Percentiles rank a stretch among this genome's conserved stretches.
These are phyloP conservation scores for Uronychia setigera DNA, from an alignment of 73 alveolate species.

Conservation along the genomic window DNA sequence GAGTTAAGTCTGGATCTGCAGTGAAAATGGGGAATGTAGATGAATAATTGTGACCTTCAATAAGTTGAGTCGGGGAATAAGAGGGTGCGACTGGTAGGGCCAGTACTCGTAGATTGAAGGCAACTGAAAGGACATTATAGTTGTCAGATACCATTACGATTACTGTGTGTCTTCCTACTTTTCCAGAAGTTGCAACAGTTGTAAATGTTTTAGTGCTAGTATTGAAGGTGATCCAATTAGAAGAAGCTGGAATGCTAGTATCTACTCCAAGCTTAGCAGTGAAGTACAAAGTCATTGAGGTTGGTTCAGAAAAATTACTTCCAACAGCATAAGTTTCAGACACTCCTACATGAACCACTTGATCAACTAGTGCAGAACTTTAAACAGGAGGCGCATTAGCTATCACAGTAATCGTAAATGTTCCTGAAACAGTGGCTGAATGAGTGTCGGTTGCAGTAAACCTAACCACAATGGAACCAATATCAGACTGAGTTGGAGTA, in stretches of 20 bases:
- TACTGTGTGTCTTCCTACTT: not conserved
- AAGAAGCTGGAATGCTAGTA: not conserved
- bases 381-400: not conserved
- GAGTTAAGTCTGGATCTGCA: not conserved
- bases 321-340: not conserved
- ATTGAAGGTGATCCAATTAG: not conserved
- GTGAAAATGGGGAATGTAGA: not conserved
- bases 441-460: slow-evolving; percentile 20
- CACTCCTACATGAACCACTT: not conserved
- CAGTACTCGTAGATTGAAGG: not conserved
- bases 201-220: not conserved
- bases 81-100: not conserved
- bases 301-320: not conserved
- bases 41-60: not conserved
- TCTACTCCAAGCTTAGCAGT: not conserved
- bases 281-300: not conserved
- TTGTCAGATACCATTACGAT: not conserved
- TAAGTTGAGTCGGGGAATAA: not conserved
- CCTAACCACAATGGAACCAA: not conserved
- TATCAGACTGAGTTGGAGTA: slow-evolving; percentile 3
- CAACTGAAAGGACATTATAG: not conserved
- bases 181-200: not conserved
- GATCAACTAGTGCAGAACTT: not conserved
- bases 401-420: not conserved
- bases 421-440: slow-evolving; percentile 14